Percentiles rank a stretch among this genome's conserved stretches.
Conservation (phyloP, 2,329 filamentous ascomycete genomes). For the Penicillium carneum region DNA sequence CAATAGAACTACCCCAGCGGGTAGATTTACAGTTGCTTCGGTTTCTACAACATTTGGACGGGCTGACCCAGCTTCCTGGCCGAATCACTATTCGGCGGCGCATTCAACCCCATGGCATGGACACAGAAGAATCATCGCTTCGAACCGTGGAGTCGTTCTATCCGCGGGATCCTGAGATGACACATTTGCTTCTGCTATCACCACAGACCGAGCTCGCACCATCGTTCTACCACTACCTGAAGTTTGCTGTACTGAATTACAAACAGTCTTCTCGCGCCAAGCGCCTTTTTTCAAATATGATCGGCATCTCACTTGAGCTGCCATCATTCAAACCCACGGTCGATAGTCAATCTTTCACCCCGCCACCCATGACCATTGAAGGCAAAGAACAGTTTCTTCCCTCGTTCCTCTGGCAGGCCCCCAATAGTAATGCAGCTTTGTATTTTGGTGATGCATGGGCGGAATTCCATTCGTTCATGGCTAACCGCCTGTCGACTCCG, state of each 20-base stretch:
- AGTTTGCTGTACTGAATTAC: slow-evolving; percentile 78
- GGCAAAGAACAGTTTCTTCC: slow-evolving; percentile 49
- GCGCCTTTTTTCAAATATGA: slow-evolving; percentile 61
- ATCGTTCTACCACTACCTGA: slow-evolving; percentile 85
- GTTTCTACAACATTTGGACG: slow-evolving; percentile 70
- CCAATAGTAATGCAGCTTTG: slow-evolving; percentile 80
- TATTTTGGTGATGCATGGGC: slow-evolving; percentile 87
- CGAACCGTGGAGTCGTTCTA: slow-evolving; percentile 88
- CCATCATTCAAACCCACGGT: slow-evolving; percentile 65
- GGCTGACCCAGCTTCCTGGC: slow-evolving; percentile 65
- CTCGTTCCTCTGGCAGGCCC: slow-evolving; percentile 84
- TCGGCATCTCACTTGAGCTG: slow-evolving; percentile 81
- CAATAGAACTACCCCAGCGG: slow-evolving; percentile 78
- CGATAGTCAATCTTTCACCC: slow-evolving; percentile 63
- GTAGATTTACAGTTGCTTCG: slow-evolving; percentile 70
- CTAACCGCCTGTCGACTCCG: slow-evolving; percentile 61
- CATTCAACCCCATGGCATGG: slow-evolving; percentile 67
- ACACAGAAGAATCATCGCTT: slow-evolving; percentile 73
- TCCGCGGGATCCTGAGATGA: slow-evolving; percentile 68
- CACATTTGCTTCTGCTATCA: slow-evolving; percentile 84
- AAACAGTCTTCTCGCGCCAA: slow-evolving; percentile 67
- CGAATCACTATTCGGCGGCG: slow-evolving; percentile 76
- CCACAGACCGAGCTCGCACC: slow-evolving; percentile 80
- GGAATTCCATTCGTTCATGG: slow-evolving; percentile 81
- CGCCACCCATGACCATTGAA: slow-evolving; percentile 28